A percentile compares a stretch with the other conserved stretches of the same genome.
These are phyloP conservation scores for Stenocarpella maydis DNA, from an alignment of 2,329 filamentous ascomycete species.

Conservation along the genomic window DNA sequence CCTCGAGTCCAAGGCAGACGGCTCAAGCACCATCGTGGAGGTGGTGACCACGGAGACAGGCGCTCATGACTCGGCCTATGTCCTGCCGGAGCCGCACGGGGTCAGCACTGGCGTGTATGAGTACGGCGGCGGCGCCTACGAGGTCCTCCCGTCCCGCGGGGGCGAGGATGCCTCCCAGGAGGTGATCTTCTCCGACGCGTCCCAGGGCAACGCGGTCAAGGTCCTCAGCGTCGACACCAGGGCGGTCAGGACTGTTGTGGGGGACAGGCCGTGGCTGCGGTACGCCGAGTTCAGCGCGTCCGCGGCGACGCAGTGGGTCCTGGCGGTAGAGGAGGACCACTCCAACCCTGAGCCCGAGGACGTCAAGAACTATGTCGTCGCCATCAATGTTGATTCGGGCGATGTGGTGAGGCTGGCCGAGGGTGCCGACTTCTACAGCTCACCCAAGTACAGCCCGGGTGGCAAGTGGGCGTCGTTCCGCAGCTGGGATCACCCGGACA, in stretches of 20 bases:
- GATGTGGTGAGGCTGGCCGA: constrained; percentile 49
- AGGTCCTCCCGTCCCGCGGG: background rate
- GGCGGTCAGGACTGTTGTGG: constrained; percentile 45
- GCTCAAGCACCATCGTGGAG: constrained; percentile 55
- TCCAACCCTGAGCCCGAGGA: constrained; percentile 43
- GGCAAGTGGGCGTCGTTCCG: constrained; percentile 59
- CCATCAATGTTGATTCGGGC: constrained; percentile 51
- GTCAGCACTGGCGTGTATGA: constrained; percentile 30
- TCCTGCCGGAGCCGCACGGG: constrained; percentile 37
- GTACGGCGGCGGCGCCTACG: constrained; percentile 31
- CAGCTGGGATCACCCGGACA: constrained; percentile 62
- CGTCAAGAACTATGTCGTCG: constrained; percentile 50
- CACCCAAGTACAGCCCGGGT: constrained; percentile 57
- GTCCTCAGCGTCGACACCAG: constrained; percentile 50
- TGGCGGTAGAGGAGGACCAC: constrained; percentile 63
- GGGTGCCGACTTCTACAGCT: constrained; percentile 62
- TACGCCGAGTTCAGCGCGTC: constrained; percentile 58
- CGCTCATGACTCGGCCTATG: background rate
- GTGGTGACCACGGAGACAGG: constrained; percentile 42
- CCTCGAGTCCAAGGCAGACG: constrained; percentile 49
- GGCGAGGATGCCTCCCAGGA: constrained; percentile 39
- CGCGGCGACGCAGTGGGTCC: constrained; percentile 49
- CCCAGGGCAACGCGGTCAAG: constrained; percentile 50
- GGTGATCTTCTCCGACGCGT: constrained; percentile 56
- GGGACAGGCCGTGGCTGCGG: constrained; percentile 45